Evolutionary conservation across 768 basidiomycete genomes (phyloP).

Genomic region (Coprinopsis sp.): DNA sequence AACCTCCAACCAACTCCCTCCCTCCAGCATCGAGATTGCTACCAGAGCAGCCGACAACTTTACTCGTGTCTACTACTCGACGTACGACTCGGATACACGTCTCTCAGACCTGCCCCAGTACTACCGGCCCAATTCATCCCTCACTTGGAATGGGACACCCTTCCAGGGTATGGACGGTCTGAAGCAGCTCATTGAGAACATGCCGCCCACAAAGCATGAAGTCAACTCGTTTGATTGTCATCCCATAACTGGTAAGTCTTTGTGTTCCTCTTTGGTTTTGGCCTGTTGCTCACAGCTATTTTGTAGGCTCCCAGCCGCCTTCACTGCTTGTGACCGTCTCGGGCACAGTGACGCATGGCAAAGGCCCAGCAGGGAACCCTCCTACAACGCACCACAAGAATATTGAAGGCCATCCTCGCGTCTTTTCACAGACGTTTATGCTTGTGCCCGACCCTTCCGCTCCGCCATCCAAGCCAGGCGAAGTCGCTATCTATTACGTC

Average conservation of each 20-base stretch:
- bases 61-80: conserved; percentile 74
- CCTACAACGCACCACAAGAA: conserved; percentile 43
- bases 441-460: conserved; percentile 71
- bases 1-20: conserved; percentile 16
- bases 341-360: conserved; percentile 72
- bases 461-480: conserved; percentile 59
- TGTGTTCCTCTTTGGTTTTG: background rate
- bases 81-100: conserved; percentile 78
- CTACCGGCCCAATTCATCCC: conserved; percentile 69
- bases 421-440: conserved; percentile 86
- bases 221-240: conserved; percentile 88
- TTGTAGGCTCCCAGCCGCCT: conserved; percentile 68
- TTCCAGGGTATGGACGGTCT: conserved; percentile 70
- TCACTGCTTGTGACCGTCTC: conserved; percentile 77
- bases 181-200: conserved; percentile 58
- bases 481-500: conserved; percentile 79
- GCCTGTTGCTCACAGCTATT: background rate
- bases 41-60: conserved; percentile 82
- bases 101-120: conserved; percentile 74
- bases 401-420: conserved; percentile 74
- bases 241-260: conserved; percentile 68
- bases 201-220: conserved; percentile 80
- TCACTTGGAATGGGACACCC: conserved; percentile 85
- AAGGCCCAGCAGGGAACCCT: conserved; percentile 55
- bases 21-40: conserved; percentile 73